A percentile compares a stretch with the other conserved stretches of the same genome.
Conservation (phyloP, 371 early-diverging fungal genomes). For the Actinomucor elegans region DNA sequence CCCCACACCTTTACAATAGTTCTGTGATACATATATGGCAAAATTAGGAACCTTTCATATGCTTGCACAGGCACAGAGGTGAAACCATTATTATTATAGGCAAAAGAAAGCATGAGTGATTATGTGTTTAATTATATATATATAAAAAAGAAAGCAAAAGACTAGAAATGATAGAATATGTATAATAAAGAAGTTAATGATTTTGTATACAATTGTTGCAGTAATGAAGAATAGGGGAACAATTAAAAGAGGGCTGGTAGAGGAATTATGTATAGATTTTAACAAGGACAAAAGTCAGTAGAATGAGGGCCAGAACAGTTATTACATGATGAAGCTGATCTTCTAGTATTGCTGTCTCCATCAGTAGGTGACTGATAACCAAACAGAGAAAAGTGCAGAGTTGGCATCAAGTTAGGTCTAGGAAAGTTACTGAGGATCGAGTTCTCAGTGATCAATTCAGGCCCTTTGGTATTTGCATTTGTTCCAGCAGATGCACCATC, state of each 20-base stretch:
- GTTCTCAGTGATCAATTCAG: conserved; percentile 38
- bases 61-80: too few species aligned
- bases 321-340: conserved; percentile 24
- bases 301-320: conserved; percentile 54
- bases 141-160: too few species aligned
- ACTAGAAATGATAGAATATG: too few species aligned
- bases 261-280: background rate
- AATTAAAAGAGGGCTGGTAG: background rate
- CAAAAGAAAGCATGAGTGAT: too few species aligned
- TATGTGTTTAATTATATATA: too few species aligned
- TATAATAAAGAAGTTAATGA: too few species aligned
- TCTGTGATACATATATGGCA: too few species aligned
- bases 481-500: background rate
- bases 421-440: conserved; percentile 42
- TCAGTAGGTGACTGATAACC: conserved; percentile 29
- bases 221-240: conserved; percentile 1
- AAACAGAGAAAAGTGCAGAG: conserved; percentile 43
- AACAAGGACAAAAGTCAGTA: conserved; percentile 52
- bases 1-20: too few species aligned
- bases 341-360: conserved; percentile 10
- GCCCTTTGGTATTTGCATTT: conserved; percentile 1
- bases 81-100: too few species aligned
- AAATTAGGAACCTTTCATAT: too few species aligned
- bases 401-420: conserved; percentile 51
- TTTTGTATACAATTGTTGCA: conserved; percentile 4